phyloP scores from a whole-genome alignment of 805 yeast species.

The Nakazawaea ernobii region DNA sequence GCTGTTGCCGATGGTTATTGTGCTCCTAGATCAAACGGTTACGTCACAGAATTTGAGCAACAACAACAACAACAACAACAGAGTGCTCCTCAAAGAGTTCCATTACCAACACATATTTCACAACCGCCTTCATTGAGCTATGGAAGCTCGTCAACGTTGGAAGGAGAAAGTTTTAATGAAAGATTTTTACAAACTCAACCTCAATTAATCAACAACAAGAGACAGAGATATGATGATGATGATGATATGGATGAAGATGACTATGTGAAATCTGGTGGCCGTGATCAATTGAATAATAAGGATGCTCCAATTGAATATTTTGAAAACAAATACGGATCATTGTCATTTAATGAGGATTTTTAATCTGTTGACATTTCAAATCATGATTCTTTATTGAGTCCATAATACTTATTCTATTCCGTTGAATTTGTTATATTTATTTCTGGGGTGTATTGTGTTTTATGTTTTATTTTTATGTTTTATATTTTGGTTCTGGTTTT shows the following conservation, averaged over 20 bases:
- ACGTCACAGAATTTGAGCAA: slow-evolving; percentile 13
- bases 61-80: slow-evolving; percentile 5
- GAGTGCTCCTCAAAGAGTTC: slow-evolving; percentile 25
- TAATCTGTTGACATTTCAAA: slow-evolving; percentile 14
- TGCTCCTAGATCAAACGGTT: slow-evolving; percentile 13
- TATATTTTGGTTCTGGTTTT: no score
- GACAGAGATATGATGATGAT: slow-evolving; percentile 5
- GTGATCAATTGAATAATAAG: slow-evolving; percentile 14
- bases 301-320: slow-evolving; percentile 18
- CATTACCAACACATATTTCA: slow-evolving; percentile 33
- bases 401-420: no score
- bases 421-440: no score
- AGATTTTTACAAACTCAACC: neutral
- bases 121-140: slow-evolving; percentile 40
- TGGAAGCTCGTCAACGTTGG: slow-evolving; percentile 38
- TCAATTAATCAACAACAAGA: neutral
- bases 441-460: no score
- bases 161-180: slow-evolving; percentile 8
- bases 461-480: no score
- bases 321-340: slow-evolving; percentile 35
- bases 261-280: neutral
- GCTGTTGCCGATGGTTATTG: slow-evolving; percentile 58
- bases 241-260: neutral
- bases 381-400: no score
- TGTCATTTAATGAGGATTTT: slow-evolving; percentile 45